Base-by-base conservation (phyloP, 495 filamentous ascomycete genomes). In the Pseudomonodictys pantanalensis region DNA sequence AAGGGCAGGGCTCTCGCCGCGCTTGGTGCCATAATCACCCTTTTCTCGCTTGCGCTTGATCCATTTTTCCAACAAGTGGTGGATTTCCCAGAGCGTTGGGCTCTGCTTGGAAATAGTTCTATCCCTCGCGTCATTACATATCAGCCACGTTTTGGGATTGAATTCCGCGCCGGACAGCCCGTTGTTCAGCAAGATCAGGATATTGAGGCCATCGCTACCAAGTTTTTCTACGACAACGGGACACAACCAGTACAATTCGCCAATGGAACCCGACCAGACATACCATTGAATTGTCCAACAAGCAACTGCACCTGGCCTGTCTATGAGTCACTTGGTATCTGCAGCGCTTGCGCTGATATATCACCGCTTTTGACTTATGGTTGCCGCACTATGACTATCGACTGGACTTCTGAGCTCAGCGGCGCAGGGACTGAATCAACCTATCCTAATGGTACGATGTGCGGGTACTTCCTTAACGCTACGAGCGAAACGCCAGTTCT, bases 61-160 rank as follows among this genome's bases (percentile, higher is more conserved):
- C 60, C 64, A 6, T 64, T 64, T 17, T 67, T 67, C 28, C 64
- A 67, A 39, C 64, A 67, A 38, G 32, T 67, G 0, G 60, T 56
- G 1, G 6, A 22, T 18, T 54, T 33, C 33, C 52, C 64, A 0
- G 25, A 50, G 18, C 28, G 20, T 0, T 62, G 52, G 58, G 29
- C 22, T 1, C 9, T 39, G 20, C 45, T 53, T 2, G 48, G 33
- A 10, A 41, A 47, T 15, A 47, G 64, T 20, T 22, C 46, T 2
- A 41, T 66, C 9, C 52, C 58, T 9, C 26, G 33, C 12, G 50
- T 49, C 10, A 5, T 46, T 5, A 1, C 23, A 25, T 65, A 61
- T 43, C 1, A 8, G 15, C 52, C 62, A 15, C 6, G 8, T n/a
- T 33, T 22, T 12, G 3, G 26, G 50, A 12, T 25, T 4, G 18